Conservation (phyloP, 306 rosid species). For the Prunus campanulata region DNA sequence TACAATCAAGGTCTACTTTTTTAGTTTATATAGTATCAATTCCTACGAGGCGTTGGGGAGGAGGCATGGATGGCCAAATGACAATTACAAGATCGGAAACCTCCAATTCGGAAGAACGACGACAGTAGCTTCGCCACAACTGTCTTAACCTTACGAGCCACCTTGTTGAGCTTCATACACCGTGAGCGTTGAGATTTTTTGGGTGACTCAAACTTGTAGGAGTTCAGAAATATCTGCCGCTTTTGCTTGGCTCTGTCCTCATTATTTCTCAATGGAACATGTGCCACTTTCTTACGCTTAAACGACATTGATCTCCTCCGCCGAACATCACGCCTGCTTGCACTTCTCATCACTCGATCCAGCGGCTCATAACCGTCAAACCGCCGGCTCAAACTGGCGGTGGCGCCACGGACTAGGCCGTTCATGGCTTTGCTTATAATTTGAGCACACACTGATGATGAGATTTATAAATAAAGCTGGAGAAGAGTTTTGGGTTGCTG, state of each 20-base stretch:
- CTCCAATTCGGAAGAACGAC: conserved; percentile 30
- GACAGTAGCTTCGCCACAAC: conserved; percentile 33
- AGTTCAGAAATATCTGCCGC: conserved; percentile 52
- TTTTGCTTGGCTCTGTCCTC: conserved; percentile 56
- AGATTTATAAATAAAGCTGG: background rate
- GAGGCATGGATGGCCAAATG: conserved; percentile 23
- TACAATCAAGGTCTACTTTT: background rate
- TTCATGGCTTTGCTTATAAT: conserved; percentile 23
- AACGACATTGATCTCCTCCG: conserved; percentile 12
- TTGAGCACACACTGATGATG: background rate
- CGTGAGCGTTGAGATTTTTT: conserved; percentile 16
- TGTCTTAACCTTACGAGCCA: conserved; percentile 48
- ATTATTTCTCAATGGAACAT: conserved; percentile 43
- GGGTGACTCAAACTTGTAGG: conserved; percentile 45
- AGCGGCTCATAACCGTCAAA: conserved; percentile 37
- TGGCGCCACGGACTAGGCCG: conserved; percentile 43
- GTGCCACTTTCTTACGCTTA: conserved; percentile 10
- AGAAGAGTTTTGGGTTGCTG: conserved; percentile 2
- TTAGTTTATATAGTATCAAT: background rate
- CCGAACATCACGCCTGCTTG: background rate
- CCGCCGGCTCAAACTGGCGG: conserved; percentile 44
- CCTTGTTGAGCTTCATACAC: conserved; percentile 32
- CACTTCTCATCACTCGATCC: conserved; percentile 16
- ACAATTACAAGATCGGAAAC: conserved; percentile 39
- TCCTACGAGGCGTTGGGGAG: conserved; percentile 29